Percentiles rank a stretch among this genome's conserved stretches.
Evolutionary conservation across 768 basidiomycete species (phyloP).

Genomic region (Bullera alba): DNA sequence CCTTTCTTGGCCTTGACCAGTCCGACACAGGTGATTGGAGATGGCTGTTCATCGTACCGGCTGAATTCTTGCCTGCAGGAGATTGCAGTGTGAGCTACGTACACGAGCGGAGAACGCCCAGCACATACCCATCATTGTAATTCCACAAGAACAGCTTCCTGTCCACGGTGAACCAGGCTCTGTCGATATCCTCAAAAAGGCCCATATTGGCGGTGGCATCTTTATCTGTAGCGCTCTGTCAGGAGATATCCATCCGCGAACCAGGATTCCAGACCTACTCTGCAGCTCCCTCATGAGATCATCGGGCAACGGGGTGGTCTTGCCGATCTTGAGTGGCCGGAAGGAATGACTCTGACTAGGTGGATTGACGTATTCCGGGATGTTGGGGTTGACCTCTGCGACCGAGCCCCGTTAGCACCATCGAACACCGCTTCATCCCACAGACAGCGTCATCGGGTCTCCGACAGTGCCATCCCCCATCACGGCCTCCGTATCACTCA

Average conservation of each 20-base stretch:
- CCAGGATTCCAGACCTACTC: constrained; percentile 8
- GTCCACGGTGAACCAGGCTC: constrained; percentile 92
- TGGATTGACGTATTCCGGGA: constrained; percentile 14
- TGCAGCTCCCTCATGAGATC: constrained; percentile 35
- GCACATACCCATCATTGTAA: constrained; percentile 83
- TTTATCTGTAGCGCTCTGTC: constrained; percentile 17
- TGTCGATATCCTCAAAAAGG: constrained; percentile 82
- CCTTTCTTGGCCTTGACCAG: constrained; percentile 62
- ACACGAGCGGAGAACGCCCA: background rate
- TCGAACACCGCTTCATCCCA: no score
- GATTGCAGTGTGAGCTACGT: background rate
- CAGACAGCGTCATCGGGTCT: no score
- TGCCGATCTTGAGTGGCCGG: constrained; percentile 13
- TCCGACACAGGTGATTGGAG: constrained; percentile 80
- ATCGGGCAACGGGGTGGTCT: constrained; percentile 29
- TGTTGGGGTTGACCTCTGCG: constrained; percentile 14
- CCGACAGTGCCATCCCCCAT: no score
- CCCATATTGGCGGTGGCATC: constrained; percentile 55
- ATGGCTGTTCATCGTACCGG: constrained; percentile 84
- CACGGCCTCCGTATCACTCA: no score
- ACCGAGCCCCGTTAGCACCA: no score
- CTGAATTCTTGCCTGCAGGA: constrained; percentile 69
- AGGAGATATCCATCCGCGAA: background rate
- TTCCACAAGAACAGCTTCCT: constrained; percentile 95
- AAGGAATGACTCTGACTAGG: constrained; percentile 16